These are phyloP conservation scores for Brassica incana DNA, from an alignment of 345 rosid genomes.

Conservation along the genomic window DNA sequence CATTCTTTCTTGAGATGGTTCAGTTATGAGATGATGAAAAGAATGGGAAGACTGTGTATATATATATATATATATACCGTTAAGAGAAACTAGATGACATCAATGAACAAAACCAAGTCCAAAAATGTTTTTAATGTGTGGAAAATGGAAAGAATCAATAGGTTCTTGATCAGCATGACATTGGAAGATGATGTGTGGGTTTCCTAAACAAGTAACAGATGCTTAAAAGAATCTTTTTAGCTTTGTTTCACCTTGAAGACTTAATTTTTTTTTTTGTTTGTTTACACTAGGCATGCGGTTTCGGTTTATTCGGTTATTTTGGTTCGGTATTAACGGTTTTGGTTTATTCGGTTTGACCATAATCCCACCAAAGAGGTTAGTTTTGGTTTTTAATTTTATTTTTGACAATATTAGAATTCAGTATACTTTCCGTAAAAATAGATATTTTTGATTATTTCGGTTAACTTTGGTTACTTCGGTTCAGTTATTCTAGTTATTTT, in stretches of 20 bases:
- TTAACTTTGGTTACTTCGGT: no score
- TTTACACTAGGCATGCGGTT: no score
- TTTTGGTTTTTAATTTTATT: no score
- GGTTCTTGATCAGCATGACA: constrained; percentile 31
- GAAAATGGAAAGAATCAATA: constrained; percentile 13
- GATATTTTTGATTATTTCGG: no score
- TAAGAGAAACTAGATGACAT: not conserved
- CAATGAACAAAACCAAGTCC: constrained; percentile 4
- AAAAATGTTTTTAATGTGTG: constrained; percentile 12
- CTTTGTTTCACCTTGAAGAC: constrained; percentile 34
- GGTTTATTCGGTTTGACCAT: no score
- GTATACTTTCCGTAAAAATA: no score
- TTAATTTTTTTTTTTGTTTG: not conserved
- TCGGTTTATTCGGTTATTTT: no score
- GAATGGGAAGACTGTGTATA: not conserved
- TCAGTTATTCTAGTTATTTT: no score
- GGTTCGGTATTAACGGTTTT: no score
- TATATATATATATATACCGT: constrained; percentile 3
- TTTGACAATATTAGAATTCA: no score
- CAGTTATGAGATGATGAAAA: not conserved
- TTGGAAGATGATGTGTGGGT: constrained; percentile 25
- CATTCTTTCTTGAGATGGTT: constrained; percentile 11
- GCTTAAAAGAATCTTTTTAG: constrained; percentile 26
- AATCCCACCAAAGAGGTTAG: no score
- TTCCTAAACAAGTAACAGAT: constrained; percentile 28